phyloP scores from a whole-genome alignment of 2,329 filamentous ascomycete species.

The Fusarium buxicola region DNA sequence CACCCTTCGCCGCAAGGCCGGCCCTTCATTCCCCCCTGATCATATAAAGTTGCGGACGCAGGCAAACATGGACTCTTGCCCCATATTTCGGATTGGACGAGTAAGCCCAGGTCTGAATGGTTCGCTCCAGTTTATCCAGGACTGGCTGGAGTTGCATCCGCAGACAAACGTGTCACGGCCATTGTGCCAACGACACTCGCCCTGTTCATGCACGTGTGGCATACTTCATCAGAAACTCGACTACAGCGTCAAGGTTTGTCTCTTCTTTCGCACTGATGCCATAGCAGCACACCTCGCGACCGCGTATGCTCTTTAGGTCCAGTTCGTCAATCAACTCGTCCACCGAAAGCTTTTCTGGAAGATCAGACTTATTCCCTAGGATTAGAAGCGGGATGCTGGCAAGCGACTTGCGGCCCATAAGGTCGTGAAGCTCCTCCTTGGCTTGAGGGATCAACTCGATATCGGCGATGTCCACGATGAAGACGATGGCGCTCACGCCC shows the following conservation, averaged over 20 bases:
- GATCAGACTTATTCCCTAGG: conserved; percentile 96
- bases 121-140: conserved; percentile 10
- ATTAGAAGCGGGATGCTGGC: conserved; percentile 93
- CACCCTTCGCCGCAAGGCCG: conserved; percentile 31
- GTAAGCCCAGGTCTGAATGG: conserved; percentile 6
- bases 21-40: conserved; percentile 25
- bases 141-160: conserved; percentile 10
- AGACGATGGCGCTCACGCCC: conserved; percentile 96
- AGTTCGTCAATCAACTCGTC: conserved; percentile 95
- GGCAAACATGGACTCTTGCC: conserved; percentile 11
- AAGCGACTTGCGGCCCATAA: conserved; percentile 86
- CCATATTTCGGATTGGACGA: conserved; percentile 1
- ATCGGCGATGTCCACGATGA: conserved; percentile 97
- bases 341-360: conserved; percentile 89
- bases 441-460: conserved; percentile 82
- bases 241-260: conserved; percentile 95
- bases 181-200: conserved; percentile 16
- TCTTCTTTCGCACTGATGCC: conserved; percentile 99
- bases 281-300: conserved; percentile 97
- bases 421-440: conserved; percentile 89
- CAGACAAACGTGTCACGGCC: conserved; percentile 25
- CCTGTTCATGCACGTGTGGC: conserved; percentile 70
- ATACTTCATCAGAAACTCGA: conserved; percentile 95
- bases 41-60: conserved; percentile 2
- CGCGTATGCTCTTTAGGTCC: conserved; percentile 87